These are phyloP conservation scores for Pleurostoma richardsiae DNA, from an alignment of 2,329 filamentous ascomycete genomes.

Conservation along the genomic window DNA sequence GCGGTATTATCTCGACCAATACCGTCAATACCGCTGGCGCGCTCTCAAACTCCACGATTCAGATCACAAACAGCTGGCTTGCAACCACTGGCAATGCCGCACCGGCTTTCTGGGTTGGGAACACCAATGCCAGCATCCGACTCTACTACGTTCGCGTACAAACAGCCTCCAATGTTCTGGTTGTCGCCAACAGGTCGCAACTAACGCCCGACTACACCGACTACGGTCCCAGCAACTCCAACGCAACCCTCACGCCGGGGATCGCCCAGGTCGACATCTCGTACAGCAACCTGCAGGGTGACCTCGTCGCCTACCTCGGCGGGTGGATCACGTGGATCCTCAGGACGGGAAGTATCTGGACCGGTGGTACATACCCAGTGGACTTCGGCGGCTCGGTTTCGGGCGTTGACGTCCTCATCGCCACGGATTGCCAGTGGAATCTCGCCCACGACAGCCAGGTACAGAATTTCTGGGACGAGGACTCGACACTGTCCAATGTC, in stretches of 20 bases:
- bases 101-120: neutral
- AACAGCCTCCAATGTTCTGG: neutral
- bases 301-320: neutral
- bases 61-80: neutral
- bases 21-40: neutral
- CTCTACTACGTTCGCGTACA: neutral
- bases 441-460: neutral
- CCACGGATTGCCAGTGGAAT: neutral
- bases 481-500: neutral
- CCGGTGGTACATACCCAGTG: neutral
- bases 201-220: neutral
- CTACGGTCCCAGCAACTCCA: neutral
- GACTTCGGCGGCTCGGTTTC: neutral
- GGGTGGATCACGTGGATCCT: neutral
- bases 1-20: neutral
- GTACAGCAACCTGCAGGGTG: neutral
- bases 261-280: neutral
- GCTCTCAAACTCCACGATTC: neutral
- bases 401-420: neutral
- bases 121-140: neutral
- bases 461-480: neutral
- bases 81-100: neutral
- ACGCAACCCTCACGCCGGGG: neutral
- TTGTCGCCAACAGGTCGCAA: neutral
- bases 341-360: neutral